Conservation (phyloP, 192 early-diverging fungal genomes). For the Dissophora globulifera region DNA sequence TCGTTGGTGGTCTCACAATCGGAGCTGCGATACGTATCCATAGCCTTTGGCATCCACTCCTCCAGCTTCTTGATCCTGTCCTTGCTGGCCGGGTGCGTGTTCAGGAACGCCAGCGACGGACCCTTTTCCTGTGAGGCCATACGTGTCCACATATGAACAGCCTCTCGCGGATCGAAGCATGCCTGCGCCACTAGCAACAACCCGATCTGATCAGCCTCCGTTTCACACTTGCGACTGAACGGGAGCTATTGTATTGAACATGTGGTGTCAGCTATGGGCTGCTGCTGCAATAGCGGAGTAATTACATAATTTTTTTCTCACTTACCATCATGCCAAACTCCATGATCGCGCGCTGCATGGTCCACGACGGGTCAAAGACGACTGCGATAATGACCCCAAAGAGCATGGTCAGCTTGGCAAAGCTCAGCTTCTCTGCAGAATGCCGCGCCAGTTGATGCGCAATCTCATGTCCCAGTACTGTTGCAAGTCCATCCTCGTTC, state of each 20-base stretch:
- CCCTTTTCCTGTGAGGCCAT: conserved; percentile 65
- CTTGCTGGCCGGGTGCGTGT: conserved; percentile 86
- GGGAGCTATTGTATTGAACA: conserved; percentile 73
- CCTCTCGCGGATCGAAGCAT: conserved; percentile 89
- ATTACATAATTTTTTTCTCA: not conserved
- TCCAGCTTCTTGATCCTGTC: conserved; percentile 70
- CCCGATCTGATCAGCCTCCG: conserved; percentile 93
- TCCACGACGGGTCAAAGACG: conserved; percentile 73
- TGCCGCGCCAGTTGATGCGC: conserved; percentile 94
- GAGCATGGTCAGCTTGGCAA: conserved; percentile 70
- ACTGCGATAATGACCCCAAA: conserved; percentile 68
- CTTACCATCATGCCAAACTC: conserved; percentile 74
- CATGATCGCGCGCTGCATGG: conserved; percentile 68
- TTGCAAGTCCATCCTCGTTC: conserved; percentile 90
- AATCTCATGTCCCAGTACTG: conserved; percentile 95
- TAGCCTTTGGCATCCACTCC: conserved; percentile 74
- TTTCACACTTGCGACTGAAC: conserved; percentile 89
- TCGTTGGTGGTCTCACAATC: conserved; percentile 60
- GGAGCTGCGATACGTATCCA: conserved; percentile 56
- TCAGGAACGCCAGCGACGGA: conserved; percentile 72
- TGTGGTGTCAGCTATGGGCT: too few species aligned
- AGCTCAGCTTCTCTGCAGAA: conserved; percentile 89
- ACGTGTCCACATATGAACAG: conserved; percentile 83
- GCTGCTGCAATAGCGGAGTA: not conserved
- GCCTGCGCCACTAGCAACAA: conserved; percentile 90